phyloP scores from a whole-genome alignment of 805 yeast genomes.

The Candida xyloterini region DNA sequence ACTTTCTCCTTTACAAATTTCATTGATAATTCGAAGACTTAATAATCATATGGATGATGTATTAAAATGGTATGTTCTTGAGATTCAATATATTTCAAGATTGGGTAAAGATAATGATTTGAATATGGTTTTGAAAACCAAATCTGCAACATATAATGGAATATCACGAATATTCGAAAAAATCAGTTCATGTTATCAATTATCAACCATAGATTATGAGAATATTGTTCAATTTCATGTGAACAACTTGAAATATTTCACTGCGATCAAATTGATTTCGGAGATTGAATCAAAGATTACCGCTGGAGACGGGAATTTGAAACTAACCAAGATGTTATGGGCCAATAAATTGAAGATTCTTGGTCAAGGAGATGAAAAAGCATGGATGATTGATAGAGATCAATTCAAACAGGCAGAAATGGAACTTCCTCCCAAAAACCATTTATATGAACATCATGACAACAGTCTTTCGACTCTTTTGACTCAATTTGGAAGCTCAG shows the following conservation, averaged over 20 bases:
- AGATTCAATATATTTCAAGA: constrained; percentile 23
- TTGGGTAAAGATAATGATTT: constrained; percentile 16
- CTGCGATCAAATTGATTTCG: constrained; percentile 22
- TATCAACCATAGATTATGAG: constrained; percentile 26
- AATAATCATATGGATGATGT: constrained; percentile 9
- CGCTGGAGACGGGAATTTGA: constrained; percentile 2
- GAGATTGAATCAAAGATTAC: constrained; percentile 18
- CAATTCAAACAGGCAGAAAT: constrained; percentile 15
- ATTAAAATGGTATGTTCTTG: constrained; percentile 13
- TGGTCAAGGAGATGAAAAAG: constrained; percentile 22
- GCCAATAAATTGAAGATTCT: constrained; percentile 22
- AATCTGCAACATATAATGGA: constrained; percentile 8
- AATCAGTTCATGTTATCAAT: constrained; percentile 4
- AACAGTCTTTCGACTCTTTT: constrained; percentile 16
- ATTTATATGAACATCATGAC: constrained; percentile 16
- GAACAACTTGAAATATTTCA: constrained; percentile 13
- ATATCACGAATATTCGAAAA: constrained; percentile 5
- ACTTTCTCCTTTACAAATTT: constrained; percentile 16
- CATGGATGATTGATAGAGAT: constrained; percentile 27
- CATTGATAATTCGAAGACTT: constrained; percentile 20
- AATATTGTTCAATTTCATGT: constrained; percentile 22
- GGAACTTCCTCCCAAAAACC: constrained; percentile 10
- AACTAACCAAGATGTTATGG: constrained; percentile 27
- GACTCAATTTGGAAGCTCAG: constrained; percentile 16
- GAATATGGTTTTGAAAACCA: constrained; percentile 4